These are phyloP conservation scores for Lachnellula suecica DNA, from an alignment of 2,329 filamentous ascomycete species.

Conservation along the genomic window DNA sequence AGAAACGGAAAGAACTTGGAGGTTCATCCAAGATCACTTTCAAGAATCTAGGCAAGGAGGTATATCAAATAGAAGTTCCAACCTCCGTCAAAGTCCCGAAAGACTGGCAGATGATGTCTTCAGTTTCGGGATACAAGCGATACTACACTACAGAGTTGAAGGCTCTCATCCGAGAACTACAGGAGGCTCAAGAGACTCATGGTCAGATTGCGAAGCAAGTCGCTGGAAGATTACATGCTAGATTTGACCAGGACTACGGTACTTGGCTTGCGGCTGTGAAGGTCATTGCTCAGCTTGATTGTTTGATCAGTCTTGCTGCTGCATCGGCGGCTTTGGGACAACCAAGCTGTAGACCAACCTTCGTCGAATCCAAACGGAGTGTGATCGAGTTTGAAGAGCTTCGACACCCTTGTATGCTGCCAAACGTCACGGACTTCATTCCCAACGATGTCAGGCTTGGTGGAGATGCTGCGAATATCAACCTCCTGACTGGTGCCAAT, in stretches of 20 bases:
- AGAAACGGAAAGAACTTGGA: slow-evolving; percentile 71
- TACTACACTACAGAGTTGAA: slow-evolving; percentile 90
- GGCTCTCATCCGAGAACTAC: slow-evolving; percentile 78
- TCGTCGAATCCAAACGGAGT: slow-evolving; percentile 81
- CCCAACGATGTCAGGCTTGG: slow-evolving; percentile 91
- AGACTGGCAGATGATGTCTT: slow-evolving; percentile 94
- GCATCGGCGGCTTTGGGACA: slow-evolving; percentile 81
- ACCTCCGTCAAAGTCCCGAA: slow-evolving; percentile 81
- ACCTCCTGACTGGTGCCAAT: slow-evolving; percentile 91
- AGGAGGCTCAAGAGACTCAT: slow-evolving; percentile 93
- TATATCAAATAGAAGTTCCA: slow-evolving; percentile 92
- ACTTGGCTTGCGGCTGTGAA: slow-evolving; percentile 88
- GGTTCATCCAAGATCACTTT: slow-evolving; percentile 64
- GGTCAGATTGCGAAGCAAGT: slow-evolving; percentile 88
- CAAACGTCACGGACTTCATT: slow-evolving; percentile 89
- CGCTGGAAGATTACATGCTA: slow-evolving; percentile 75
- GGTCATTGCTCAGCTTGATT: slow-evolving; percentile 90
- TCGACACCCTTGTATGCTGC: slow-evolving; percentile 91
- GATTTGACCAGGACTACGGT: slow-evolving; percentile 84
- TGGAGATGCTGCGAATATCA: slow-evolving; percentile 78
- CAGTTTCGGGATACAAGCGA: slow-evolving; percentile 84
- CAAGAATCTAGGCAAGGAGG: slow-evolving; percentile 89
- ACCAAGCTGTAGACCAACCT: slow-evolving; percentile 85
- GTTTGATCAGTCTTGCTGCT: slow-evolving; percentile 88
- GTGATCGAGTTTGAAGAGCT: slow-evolving; percentile 90